Evolutionary conservation across 2,329 filamentous ascomycete genomes (phyloP).

Genomic region (Apiospora koreana): DNA sequence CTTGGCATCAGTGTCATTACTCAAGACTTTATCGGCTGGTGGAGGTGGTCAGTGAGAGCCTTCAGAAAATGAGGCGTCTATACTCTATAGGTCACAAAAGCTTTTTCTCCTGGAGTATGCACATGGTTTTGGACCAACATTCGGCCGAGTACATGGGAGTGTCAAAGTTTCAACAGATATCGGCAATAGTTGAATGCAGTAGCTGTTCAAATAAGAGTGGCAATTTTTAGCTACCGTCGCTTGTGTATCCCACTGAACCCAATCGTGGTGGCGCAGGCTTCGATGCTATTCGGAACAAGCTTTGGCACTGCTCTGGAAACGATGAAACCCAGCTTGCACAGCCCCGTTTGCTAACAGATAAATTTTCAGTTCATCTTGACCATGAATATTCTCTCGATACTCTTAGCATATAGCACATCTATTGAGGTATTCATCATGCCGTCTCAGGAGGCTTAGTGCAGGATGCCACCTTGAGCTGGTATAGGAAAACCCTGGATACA

Average conservation of each 20-base stretch:
- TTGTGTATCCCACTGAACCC: background rate
- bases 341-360: too few species aligned
- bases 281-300: background rate
- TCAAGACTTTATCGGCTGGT: conserved; percentile 79
- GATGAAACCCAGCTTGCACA: background rate
- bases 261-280: background rate
- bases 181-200: background rate
- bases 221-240: background rate
- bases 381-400: background rate
- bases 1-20: conserved; percentile 75
- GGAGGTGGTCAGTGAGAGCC: conserved; percentile 65
- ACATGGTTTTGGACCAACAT: background rate
- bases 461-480: background rate
- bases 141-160: background rate
- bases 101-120: background rate
- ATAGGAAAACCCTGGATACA: background rate
- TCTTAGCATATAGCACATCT: background rate
- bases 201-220: background rate
- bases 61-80: conserved; percentile 50
- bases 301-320: background rate
- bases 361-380: background rate
- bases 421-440: background rate
- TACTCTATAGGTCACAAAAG: background rate
- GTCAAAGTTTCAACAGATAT: background rate
- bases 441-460: background rate